Percentiles rank a stretch among this genome's conserved stretches.
Conservation (phyloP, 495 filamentous ascomycete species). For the Penicillium roqueforti region DNA sequence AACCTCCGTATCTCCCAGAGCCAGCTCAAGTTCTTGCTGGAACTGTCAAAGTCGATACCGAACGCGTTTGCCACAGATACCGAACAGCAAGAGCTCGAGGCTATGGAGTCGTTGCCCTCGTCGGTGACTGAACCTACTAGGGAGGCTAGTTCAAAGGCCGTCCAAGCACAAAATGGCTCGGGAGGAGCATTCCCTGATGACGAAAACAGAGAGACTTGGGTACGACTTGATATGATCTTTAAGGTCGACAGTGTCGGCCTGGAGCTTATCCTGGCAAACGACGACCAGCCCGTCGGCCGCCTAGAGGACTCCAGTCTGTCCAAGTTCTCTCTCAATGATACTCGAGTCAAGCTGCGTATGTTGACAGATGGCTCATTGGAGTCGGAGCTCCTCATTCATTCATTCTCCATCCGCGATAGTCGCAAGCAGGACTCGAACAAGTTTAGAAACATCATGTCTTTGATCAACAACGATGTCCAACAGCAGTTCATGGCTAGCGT, state of each 20-base stretch:
- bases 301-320: slow-evolving; percentile 81
- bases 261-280: slow-evolving; percentile 75
- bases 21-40: slow-evolving; percentile 82
- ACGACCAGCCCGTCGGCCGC: slow-evolving; percentile 69
- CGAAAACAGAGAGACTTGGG: slow-evolving; percentile 68
- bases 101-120: slow-evolving; percentile 59
- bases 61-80: slow-evolving; percentile 76
- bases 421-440: slow-evolving; percentile 83
- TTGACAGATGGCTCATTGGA: slow-evolving; percentile 88
- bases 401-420: slow-evolving; percentile 91
- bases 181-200: slow-evolving; percentile 53
- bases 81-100: slow-evolving; percentile 62
- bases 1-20: slow-evolving; percentile 86
- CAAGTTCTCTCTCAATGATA: slow-evolving; percentile 89
- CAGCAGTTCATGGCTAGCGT: slow-evolving; percentile 97
- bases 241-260: slow-evolving; percentile 81
- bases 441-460: slow-evolving; percentile 96
- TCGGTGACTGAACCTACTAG: slow-evolving; percentile 48
- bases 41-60: slow-evolving; percentile 79
- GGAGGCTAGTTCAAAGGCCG: slow-evolving; percentile 33
- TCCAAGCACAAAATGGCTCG: slow-evolving; percentile 47
- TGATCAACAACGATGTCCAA: slow-evolving; percentile 87
- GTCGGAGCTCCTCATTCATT: slow-evolving; percentile 88
- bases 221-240: slow-evolving; percentile 89
- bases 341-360: slow-evolving; percentile 88